Conservation (phyloP, 2,329 filamentous ascomycete species). For the Ceratocystis cacaofunesta region DNA sequence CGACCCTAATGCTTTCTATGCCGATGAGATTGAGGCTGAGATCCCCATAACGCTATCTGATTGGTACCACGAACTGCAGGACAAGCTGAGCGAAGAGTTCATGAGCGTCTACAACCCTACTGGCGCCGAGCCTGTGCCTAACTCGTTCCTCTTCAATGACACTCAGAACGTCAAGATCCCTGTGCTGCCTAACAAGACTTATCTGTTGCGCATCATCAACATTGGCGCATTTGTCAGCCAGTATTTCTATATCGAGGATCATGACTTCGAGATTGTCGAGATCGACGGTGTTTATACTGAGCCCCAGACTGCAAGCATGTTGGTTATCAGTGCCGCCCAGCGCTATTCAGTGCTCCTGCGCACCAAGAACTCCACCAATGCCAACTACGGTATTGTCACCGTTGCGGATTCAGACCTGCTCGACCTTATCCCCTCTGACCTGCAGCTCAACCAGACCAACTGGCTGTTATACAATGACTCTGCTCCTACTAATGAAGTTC, state of each 20-base stretch:
- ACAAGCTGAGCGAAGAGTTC: slow-evolving; percentile 32
- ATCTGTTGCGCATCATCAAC: slow-evolving; percentile 39
- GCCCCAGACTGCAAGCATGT: slow-evolving; percentile 27
- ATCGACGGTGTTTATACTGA: slow-evolving; percentile 38
- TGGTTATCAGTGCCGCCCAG: slow-evolving; percentile 36
- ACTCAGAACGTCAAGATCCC: slow-evolving; percentile 29
- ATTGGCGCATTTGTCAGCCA: slow-evolving; percentile 37
- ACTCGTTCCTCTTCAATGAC: slow-evolving; percentile 40
- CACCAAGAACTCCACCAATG: slow-evolving; percentile 29
- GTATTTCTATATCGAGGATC: slow-evolving; percentile 33
- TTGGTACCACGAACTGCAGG: slow-evolving; percentile 46
- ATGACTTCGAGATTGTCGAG: slow-evolving; percentile 26
- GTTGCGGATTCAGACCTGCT: slow-evolving; percentile 19
- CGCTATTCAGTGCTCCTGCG: slow-evolving; percentile 35
- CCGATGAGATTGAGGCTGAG: slow-evolving; percentile 36
- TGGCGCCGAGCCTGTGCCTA: slow-evolving; percentile 40
- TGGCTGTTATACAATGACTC: slow-evolving; percentile 24
- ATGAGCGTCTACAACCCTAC: slow-evolving; percentile 32
- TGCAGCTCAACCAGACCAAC: slow-evolving; percentile 33
- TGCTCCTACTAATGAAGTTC: slow-evolving; percentile 20
- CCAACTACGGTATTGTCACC: slow-evolving; percentile 32
- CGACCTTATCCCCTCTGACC: slow-evolving; percentile 32
- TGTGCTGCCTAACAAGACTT: slow-evolving; percentile 35
- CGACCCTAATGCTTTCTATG: slow-evolving; percentile 35
- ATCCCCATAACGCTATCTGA: slow-evolving; percentile 42